Evolutionary conservation across 345 rosid genomes (phyloP), one percentile per base, ranked within the genome.

Genomic region (Anastatica hierochuntica): DNA sequence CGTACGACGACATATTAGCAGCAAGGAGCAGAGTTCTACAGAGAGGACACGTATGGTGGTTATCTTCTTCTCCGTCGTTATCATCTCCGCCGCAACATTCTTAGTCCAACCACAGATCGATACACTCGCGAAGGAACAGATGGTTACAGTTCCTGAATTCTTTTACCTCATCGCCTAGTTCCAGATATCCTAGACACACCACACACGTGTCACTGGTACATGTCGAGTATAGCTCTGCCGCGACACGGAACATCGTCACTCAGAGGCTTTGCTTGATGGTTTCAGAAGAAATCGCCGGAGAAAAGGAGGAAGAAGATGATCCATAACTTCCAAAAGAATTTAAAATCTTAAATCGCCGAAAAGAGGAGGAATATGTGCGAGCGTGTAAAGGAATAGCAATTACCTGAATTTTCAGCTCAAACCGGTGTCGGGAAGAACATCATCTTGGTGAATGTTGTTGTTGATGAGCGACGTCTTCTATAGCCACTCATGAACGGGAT

Each of bases 101-200:
- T 30, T 67, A 70, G 19, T 67, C 72, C 10, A 64, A 21, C 63
- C 64, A 57, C 17, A 64, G 40, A 6, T 66, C 94, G 23, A 90
- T 79, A 70, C 96, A 90, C 10, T 84, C 95, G 40, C 55, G 66
- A 29, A 86, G 97, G 58, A 83, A 90, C 60, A 86, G 80, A 66
- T 90, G 97, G 70, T 76, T 64, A 43, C 97, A 90, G 50, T 86
- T 90, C 67, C 84, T 71, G 9, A 86, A 51, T 72, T 83, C 90
- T 40, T 86, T 71, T 26, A 86, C 79, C 48, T 78, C 83, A 13
- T 90, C 95, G 0, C 49, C 16, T 44, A 60, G 72, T 27, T 30
- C 45, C 38, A 90, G 56, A 13, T 56, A 70, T 41, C 64, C 71
- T 20, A 90, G 63, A 69, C 97, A 90, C 2, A 90, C 94, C 0